These are phyloP conservation scores for Lactarius hengduanensis DNA, from an alignment of 768 basidiomycete genomes.

Conservation along the genomic window DNA sequence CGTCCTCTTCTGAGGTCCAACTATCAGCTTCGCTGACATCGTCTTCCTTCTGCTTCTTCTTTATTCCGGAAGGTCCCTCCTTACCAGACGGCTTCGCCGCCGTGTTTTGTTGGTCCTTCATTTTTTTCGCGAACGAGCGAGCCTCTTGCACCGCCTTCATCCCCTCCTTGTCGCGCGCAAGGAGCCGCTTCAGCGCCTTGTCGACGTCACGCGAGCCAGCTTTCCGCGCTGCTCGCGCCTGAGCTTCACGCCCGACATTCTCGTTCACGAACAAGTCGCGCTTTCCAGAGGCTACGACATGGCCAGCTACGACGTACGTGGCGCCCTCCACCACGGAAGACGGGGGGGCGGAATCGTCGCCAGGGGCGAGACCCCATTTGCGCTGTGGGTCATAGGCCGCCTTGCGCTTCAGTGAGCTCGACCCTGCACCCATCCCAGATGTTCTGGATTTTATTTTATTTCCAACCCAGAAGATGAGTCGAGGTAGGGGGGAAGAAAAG, in stretches of 20 bases:
- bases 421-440: slow-evolving; percentile 56
- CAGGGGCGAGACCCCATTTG: slow-evolving; percentile 76
- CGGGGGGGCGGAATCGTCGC: slow-evolving; percentile 33
- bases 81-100: slow-evolving; percentile 27
- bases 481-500: not conserved
- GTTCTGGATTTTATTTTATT: slow-evolving; percentile 47
- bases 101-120: slow-evolving; percentile 29
- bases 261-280: slow-evolving; percentile 58
- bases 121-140: slow-evolving; percentile 45
- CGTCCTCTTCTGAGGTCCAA: slow-evolving; percentile 28
- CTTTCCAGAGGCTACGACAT: slow-evolving; percentile 56
- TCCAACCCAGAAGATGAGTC: not conserved
- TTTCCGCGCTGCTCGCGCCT: slow-evolving; percentile 70
- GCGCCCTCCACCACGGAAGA: slow-evolving; percentile 38
- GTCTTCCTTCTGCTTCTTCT: slow-evolving; percentile 29
- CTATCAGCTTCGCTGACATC: slow-evolving; percentile 15
- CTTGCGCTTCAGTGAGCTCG: slow-evolving; percentile 36
- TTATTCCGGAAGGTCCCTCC: slow-evolving; percentile 24
- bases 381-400: slow-evolving; percentile 61
- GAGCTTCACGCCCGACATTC: slow-evolving; percentile 74
- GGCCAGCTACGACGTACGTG: slow-evolving; percentile 82
- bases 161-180: slow-evolving; percentile 66
- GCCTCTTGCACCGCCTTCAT: slow-evolving; percentile 62
- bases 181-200: slow-evolving; percentile 52
- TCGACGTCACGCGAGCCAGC: slow-evolving; percentile 60